Conservation (phyloP, 768 basidiomycete species). For the Boletales sp. region DNA sequence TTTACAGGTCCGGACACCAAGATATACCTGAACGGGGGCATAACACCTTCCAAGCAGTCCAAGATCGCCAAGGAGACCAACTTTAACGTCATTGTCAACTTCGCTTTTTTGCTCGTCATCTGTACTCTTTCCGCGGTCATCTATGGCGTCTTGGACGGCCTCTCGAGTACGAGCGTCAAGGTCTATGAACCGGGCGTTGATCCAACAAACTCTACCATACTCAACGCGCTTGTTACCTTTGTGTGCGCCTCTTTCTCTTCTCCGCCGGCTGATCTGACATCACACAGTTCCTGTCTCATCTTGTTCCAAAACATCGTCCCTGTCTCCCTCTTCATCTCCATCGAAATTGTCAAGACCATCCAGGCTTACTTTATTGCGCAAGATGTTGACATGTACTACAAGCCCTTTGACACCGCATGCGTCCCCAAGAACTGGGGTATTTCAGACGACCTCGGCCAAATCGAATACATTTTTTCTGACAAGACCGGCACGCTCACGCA, state of each 20-base stretch:
- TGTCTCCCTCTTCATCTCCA: slow-evolving; percentile 93
- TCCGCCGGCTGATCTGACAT: slow-evolving; percentile 1
- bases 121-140: slow-evolving; percentile 73
- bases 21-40: slow-evolving; percentile 90
- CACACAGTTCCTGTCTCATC: slow-evolving; percentile 78
- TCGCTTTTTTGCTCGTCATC: slow-evolving; percentile 70
- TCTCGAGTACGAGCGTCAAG: slow-evolving; percentile 58
- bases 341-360: slow-evolving; percentile 97
- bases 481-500: slow-evolving; percentile 97
- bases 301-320: slow-evolving; percentile 98
- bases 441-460: slow-evolving; percentile 97
- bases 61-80: slow-evolving; percentile 99
- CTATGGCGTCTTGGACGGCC: slow-evolving; percentile 67
- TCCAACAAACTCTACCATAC: slow-evolving; percentile 52
- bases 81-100: slow-evolving; percentile 96
- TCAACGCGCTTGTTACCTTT: slow-evolving; percentile 87
- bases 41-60: slow-evolving; percentile 92
- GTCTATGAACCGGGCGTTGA: slow-evolving; percentile 70
- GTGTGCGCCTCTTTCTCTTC: slow-evolving; percentile 53
- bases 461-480: slow-evolving; percentile 93
- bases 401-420: slow-evolving; percentile 80
- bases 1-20: slow-evolving; percentile 93
- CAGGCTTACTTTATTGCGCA: slow-evolving; percentile 97
- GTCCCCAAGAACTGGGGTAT: slow-evolving; percentile 99
- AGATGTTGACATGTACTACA: slow-evolving; percentile 96